Evolutionary conservation across 225 moss, liverwort and hornwort genomes (phyloP), one percentile per base, ranked within the genome.

Genomic region (Rhytidiadelphus loreus): DNA sequence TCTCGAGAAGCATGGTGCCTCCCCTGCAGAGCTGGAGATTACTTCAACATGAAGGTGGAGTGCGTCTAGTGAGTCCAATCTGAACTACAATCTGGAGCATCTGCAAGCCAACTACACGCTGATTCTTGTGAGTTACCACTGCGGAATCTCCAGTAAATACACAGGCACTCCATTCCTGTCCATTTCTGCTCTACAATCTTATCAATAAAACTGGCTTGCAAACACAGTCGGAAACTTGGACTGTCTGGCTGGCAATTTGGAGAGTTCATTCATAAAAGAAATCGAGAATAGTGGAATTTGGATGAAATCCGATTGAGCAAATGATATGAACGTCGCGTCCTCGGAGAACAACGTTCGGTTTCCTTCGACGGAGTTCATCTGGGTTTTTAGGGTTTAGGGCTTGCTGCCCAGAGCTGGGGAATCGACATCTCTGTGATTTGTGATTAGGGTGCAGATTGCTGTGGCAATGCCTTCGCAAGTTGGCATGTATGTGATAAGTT

Each of bases 1-100:
- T 83, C 65, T 61, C 61, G 83, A 92, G 91, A 85, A 92, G 85
- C 92, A 92, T 92, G 29, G 55, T 61, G 87, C 84, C 39, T 74
- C 52, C 39, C 80, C n/a, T 73, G 69, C 44, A 71, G 60, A 86
- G 33, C 71, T 43, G 30, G 16, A 43, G 37, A 77, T 62, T 68
- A 61, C 62, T 41, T 56, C 81, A 50, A 41, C 88, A 84, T 83
- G 65, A 52, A 60, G 43, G n/a, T 78, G 44, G 83, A 83, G 88
- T 85, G 82, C 75, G 48, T 58, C 33, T 37, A 52, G 76, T 32
- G 37, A 59, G 60, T 26, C 43, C 28, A 91, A 46, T 60, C 24
- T 24, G 37, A 85, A 62, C 32, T 39, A 21, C 23, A 83, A 82
- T 41, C 60, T 37, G 30, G 19, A 53, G 83, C 68, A 80, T 63